Evolutionary conservation across 768 basidiomycete species (phyloP).

Genomic region (Pleurotus ostreatus): DNA sequence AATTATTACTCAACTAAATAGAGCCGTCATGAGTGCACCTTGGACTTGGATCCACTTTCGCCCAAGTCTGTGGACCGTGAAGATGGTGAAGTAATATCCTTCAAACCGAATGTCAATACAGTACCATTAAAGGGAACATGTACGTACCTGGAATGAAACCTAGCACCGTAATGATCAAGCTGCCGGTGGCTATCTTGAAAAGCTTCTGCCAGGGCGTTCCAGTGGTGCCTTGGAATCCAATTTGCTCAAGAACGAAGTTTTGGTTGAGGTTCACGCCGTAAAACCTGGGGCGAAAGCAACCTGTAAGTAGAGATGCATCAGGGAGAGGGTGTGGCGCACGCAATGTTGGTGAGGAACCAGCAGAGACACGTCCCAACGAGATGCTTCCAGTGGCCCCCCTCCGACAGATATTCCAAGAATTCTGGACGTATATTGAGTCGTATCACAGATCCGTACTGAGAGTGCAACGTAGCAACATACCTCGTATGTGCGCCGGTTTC

Average conservation of each 20-base stretch:
- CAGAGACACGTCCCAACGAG: slow-evolving; percentile 63
- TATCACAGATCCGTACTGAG: not conserved
- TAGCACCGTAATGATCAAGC: slow-evolving; percentile 53
- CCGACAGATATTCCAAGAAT: slow-evolving; percentile 65
- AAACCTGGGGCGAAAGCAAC: slow-evolving; percentile 43
- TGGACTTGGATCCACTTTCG: slow-evolving; percentile 74
- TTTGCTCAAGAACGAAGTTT: slow-evolving; percentile 51
- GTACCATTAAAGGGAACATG: no score
- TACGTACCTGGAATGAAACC: slow-evolving; percentile 68
- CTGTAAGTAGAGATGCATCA: slow-evolving; percentile 52
- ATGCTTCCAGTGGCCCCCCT: slow-evolving; percentile 66
- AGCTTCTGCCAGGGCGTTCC: slow-evolving; percentile 48
- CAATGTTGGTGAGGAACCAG: slow-evolving; percentile 73
- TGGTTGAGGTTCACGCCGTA: slow-evolving; percentile 63
- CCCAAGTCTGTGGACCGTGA: slow-evolving; percentile 69
- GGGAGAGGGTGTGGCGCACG: slow-evolving; percentile 53
- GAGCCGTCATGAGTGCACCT: slow-evolving; percentile 64
- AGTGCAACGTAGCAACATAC: slow-evolving; percentile 20
- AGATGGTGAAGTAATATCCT: slow-evolving; percentile 48
- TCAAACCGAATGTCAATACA: not conserved
- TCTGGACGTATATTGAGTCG: slow-evolving; percentile 30
- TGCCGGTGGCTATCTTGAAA: slow-evolving; percentile 47
- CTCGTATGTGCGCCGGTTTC: slow-evolving; percentile 42
- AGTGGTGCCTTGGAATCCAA: slow-evolving; percentile 45
- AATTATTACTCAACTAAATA: slow-evolving; percentile 48